Evolutionary conservation across 371 early-diverging fungal species (phyloP).

Genomic region (Chytridium lagenaria): DNA sequence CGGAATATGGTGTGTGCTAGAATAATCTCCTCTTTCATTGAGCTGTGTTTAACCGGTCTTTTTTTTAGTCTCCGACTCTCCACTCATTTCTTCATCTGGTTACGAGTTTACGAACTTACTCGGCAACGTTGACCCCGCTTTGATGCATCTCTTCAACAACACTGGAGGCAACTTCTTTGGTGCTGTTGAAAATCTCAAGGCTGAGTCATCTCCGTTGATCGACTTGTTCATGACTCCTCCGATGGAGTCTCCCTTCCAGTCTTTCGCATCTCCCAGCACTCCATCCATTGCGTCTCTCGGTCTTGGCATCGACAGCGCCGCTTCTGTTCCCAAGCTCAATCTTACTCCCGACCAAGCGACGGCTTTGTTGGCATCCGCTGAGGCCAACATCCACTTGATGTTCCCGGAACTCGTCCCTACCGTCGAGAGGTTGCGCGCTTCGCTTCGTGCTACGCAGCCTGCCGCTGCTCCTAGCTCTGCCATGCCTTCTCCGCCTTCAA

Average conservation of each 20-base stretch:
- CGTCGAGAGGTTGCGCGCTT: constrained; percentile 29
- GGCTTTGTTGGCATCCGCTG: constrained; percentile 18
- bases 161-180: too few relatives aligned
- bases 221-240: constrained; percentile 22
- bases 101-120: constrained; percentile 16
- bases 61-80: constrained; percentile 5
- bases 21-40: background rate
- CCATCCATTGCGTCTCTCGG: background rate
- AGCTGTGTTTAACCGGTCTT: background rate
- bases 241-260: background rate
- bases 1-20: background rate
- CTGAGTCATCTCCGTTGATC: background rate
- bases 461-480: background rate
- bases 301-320: too few relatives aligned
- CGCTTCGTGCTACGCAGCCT: constrained; percentile 10
- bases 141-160: constrained; percentile 22
- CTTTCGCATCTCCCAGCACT: background rate
- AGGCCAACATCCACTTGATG: constrained; percentile 15
- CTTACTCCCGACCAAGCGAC: constrained; percentile 13
- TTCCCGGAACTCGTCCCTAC: constrained; percentile 23
- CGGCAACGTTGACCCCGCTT: constrained; percentile 10
- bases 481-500: background rate
- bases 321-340: background rate
- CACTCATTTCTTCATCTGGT: background rate
- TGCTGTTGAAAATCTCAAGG: too few relatives aligned